Evolutionary conservation across 1,139 yeast species (phyloP).

Genomic region (Keqinozyma sinolaborantium): DNA sequence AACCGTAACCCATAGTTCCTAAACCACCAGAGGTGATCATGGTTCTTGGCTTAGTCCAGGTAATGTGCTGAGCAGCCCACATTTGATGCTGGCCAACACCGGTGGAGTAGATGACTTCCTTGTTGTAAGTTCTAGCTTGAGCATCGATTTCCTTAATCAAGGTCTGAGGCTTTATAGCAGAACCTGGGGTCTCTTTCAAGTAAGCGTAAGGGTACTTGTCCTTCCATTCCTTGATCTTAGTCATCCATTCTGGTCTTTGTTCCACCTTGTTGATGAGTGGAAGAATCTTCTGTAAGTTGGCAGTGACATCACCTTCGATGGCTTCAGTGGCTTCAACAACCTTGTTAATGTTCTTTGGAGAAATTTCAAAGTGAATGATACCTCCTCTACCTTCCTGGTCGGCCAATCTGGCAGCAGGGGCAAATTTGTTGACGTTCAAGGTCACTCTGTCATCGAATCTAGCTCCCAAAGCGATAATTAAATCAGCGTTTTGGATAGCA

Average conservation of each 20-base stretch:
- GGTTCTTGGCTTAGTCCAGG: slow-evolving; percentile 88
- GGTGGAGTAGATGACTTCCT: slow-evolving; percentile 84
- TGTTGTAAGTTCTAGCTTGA: slow-evolving; percentile 63
- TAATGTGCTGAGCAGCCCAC: slow-evolving; percentile 99
- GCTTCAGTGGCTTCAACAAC: slow-evolving; percentile 98
- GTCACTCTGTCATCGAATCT: slow-evolving; percentile 99
- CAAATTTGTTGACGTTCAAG: slow-evolving; percentile 78
- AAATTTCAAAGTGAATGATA: slow-evolving; percentile 90
- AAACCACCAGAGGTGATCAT: slow-evolving; percentile 97
- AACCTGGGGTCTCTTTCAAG: slow-evolving; percentile 72
- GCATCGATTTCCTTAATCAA: slow-evolving; percentile 74
- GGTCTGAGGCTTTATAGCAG: slow-evolving; percentile 89
- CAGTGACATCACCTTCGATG: slow-evolving; percentile 90
- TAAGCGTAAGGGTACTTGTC: slow-evolving; percentile 81
- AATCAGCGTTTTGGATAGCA: slow-evolving; percentile 90
- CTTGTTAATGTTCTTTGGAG: slow-evolving; percentile 95
- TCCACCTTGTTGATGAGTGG: slow-evolving; percentile 63
- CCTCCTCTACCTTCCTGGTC: slow-evolving; percentile 91
- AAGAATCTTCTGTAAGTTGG: slow-evolving; percentile 66
- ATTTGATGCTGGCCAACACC: slow-evolving; percentile 99
- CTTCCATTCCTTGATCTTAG: slow-evolving; percentile 75
- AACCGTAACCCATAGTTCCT: slow-evolving; percentile 98
- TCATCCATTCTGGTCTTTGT: slow-evolving; percentile 78
- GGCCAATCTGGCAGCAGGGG: slow-evolving; percentile 89
- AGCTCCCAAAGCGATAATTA: slow-evolving; percentile 92